Conservation (phyloP, 805 yeast species). For the Saturnispora dispora region DNA sequence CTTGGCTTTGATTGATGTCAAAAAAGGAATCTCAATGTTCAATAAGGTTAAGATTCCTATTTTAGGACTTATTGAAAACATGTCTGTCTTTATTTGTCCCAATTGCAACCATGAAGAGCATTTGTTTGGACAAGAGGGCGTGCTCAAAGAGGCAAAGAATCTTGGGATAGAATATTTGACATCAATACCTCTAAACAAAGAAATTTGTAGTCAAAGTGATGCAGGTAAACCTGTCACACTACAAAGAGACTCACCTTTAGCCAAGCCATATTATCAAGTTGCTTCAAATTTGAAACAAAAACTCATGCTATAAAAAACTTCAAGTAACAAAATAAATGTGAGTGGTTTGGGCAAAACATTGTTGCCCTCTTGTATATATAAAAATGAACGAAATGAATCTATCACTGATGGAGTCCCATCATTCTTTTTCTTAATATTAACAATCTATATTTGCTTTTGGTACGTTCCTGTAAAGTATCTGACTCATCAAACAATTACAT, state of each 20-base stretch:
- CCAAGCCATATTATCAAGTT: constrained; percentile 39
- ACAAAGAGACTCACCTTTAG: constrained; percentile 28
- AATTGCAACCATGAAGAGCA: constrained; percentile 66
- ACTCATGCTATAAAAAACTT: not conserved
- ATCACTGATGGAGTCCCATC: not conserved
- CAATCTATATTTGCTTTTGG: not conserved
- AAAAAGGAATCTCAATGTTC: constrained; percentile 74
- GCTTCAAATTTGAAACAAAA: constrained; percentile 33
- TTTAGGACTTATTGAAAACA: constrained; percentile 71
- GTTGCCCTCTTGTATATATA: not conserved
- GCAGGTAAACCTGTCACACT: constrained; percentile 55
- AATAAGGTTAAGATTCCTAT: constrained; percentile 61
- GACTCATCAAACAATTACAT: not conserved
- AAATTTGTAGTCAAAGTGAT: constrained; percentile 55
- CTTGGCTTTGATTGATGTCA: constrained; percentile 70
- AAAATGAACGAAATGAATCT: not conserved
- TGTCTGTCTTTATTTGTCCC: constrained; percentile 72
- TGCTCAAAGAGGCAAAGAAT: constrained; percentile 37
- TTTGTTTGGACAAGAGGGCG: constrained; percentile 64
- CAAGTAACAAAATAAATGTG: too few relatives aligned
- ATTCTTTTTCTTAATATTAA: not conserved
- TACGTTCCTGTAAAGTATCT: not conserved
- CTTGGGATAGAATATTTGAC: constrained; percentile 48
- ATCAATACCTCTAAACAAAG: constrained; percentile 55
- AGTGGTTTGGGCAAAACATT: not conserved